Percentiles rank a stretch among this genome's conserved stretches.
These are phyloP conservation scores for Biscogniauxia marginata DNA, from an alignment of 2,329 filamentous ascomycete genomes.

Conservation along the genomic window DNA sequence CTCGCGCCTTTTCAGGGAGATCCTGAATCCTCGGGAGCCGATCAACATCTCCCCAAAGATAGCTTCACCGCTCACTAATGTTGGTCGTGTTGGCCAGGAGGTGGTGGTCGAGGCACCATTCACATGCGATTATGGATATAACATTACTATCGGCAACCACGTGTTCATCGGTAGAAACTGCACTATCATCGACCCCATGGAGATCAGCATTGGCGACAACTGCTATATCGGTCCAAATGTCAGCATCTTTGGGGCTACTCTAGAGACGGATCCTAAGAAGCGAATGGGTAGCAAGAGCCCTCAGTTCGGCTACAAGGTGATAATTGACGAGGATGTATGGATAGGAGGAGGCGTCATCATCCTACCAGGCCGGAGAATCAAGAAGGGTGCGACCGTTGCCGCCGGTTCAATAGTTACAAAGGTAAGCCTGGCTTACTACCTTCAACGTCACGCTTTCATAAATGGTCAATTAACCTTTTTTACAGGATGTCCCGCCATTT, in stretches of 20 bases:
- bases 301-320: slow-evolving; percentile 68
- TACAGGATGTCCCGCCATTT: background rate
- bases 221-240: slow-evolving; percentile 81
- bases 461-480: background rate
- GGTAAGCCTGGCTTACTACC: slow-evolving; percentile 40
- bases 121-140: slow-evolving; percentile 92
- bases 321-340: slow-evolving; percentile 84
- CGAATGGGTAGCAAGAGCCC: slow-evolving; percentile 72
- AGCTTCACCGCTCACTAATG: slow-evolving; percentile 50
- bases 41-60: slow-evolving; percentile 56
- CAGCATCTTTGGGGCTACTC: slow-evolving; percentile 75
- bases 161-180: slow-evolving; percentile 83
- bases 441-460: background rate
- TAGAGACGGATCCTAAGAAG: slow-evolving; percentile 69
- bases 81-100: slow-evolving; percentile 68
- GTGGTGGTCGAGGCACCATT: slow-evolving; percentile 86
- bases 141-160: slow-evolving; percentile 82
- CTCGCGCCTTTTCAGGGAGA: slow-evolving; percentile 67
- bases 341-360: slow-evolving; percentile 76
- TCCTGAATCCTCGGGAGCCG: slow-evolving; percentile 62
- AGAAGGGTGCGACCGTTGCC: slow-evolving; percentile 74
- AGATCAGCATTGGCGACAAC: slow-evolving; percentile 77
- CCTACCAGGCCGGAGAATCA: slow-evolving; percentile 76
- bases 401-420: slow-evolving; percentile 85
- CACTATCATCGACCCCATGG: slow-evolving; percentile 81